Base-by-base conservation (phyloP, 2,329 filamentous ascomycete species). In the Neocucurbitaria cava region DNA sequence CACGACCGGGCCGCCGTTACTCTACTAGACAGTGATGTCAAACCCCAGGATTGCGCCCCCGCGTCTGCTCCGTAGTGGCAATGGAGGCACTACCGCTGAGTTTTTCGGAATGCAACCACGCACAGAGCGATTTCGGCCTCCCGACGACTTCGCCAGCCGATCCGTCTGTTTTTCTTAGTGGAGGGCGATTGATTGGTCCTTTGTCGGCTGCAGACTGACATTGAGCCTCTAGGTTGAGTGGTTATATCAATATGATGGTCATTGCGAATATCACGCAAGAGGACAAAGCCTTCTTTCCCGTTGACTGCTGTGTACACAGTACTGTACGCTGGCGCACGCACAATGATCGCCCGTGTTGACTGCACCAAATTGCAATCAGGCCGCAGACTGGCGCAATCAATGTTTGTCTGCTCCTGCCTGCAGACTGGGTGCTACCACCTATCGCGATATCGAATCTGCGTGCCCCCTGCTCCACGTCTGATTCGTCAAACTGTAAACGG, bases 21-120 rank as follows among this genome's bases (percentile, higher is more conserved):
- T 30, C 48, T 35, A 45, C 43, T 41, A 35, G 48, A 30, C 49
- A 47, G 40, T 42, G 24, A 5, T 26, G 24, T 26, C 24, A 26
- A 58, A 58, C 66, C 67, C 66, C 61, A 62, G 59, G 53, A 63
- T 56, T 58, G 44, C 59, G 52, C 46, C 63, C 63, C 63, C 67
- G 60, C 62, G 48, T 46, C 50, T 51, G n/a, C n/a, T n/a, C n/a
- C n/a, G n/a, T n/a, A 57, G 58, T 68, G 62, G 61, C 65, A 36
- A 61, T 53, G 45, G 54, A 57, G 54, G 26, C 49, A 23, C 45
- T 49, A 61, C 53, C 65, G 67, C 61, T 56, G 50, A 50, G 63
- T 58, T 65, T 69, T 54, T 70, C 67, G 67, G 67, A 68, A 66
- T 53, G 38, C 58, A 54, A 50, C 56, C 51, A 59, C 47, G 61